Percentiles rank a stretch among this genome's conserved stretches.
Conservation (phyloP, 2,329 filamentous ascomycete species). For the Cercospora janseana region DNA sequence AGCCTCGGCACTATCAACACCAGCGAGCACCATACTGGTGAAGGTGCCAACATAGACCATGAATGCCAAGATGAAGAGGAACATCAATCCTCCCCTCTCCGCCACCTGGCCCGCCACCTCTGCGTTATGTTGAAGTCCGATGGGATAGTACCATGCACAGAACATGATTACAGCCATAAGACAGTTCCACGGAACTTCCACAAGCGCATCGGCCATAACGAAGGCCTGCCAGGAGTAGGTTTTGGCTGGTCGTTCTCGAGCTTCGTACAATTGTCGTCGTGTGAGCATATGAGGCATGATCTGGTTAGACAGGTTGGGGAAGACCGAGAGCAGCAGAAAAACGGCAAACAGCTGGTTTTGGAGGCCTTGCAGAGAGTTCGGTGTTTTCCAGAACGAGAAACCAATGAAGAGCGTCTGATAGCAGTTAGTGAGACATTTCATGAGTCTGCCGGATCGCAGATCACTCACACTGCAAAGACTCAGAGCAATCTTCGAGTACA, state of each 20-base stretch:
- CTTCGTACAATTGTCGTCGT: slow-evolving; percentile 59
- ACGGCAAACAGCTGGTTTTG: slow-evolving; percentile 50
- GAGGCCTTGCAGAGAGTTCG: slow-evolving; percentile 42
- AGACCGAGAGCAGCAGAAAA: slow-evolving; percentile 49
- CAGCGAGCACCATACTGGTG: slow-evolving; percentile 70
- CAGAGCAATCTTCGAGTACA: slow-evolving; percentile 60
- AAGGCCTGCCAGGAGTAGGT: slow-evolving; percentile 74
- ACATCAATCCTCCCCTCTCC: slow-evolving; percentile 62
- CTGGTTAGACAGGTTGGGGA: slow-evolving; percentile 52
- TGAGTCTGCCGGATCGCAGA: not conserved
- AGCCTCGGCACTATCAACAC: slow-evolving; percentile 66
- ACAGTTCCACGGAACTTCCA: slow-evolving; percentile 67
- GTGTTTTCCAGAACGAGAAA: slow-evolving; percentile 45
- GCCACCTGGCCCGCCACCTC: slow-evolving; percentile 40
- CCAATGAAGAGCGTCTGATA: slow-evolving; percentile 50
- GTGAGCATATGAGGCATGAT: slow-evolving; percentile 61
- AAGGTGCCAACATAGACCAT: slow-evolving; percentile 71
- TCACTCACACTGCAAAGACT: slow-evolving; percentile 32
- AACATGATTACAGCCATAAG: slow-evolving; percentile 63
- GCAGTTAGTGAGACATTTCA: slow-evolving; percentile 36
- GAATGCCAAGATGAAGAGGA: slow-evolving; percentile 64
- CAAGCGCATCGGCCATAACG: slow-evolving; percentile 66
- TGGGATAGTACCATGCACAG: slow-evolving; percentile 64
- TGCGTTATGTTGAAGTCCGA: slow-evolving; percentile 25
- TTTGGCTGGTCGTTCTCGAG: slow-evolving; percentile 62